A percentile compares a stretch with the other conserved stretches of the same genome.
These are phyloP conservation scores for Hypoxylon sp. DNA, from an alignment of 2,329 filamentous ascomycete species.

Conservation along the genomic window DNA sequence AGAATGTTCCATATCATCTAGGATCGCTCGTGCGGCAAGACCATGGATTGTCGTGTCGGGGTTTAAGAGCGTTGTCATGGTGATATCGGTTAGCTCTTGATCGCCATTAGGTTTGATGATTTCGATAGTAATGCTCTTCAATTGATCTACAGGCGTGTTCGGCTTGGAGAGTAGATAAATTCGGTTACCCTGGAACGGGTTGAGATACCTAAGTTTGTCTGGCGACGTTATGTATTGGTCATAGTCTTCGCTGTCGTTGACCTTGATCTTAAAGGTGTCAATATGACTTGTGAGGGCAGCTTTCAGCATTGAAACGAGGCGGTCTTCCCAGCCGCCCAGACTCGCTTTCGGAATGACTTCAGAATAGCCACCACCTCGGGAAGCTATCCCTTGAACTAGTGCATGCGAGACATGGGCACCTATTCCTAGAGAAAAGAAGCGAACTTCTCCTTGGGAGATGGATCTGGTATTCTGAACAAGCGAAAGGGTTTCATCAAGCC, in stretches of 20 bases:
- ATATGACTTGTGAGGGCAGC: conserved; percentile 36
- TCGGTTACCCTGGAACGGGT: conserved; percentile 29
- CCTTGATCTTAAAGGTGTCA: conserved; percentile 12
- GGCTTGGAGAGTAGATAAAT: conserved; percentile 35
- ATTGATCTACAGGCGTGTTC: background rate
- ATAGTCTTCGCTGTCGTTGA: conserved; percentile 10
- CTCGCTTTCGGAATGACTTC: conserved; percentile 46
- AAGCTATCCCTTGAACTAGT: conserved; percentile 71
- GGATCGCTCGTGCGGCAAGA: conserved; percentile 28
- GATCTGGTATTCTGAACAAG: conserved; percentile 62
- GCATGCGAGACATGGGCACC: conserved; percentile 68
- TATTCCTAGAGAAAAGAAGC: conserved; percentile 72
- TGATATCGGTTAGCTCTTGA: background rate
- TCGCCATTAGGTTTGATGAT: conserved; percentile 10
- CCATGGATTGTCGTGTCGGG: conserved; percentile 26
- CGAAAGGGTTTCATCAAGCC: conserved; percentile 63
- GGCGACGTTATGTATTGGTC: conserved; percentile 29
- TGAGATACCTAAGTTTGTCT: conserved; percentile 18
- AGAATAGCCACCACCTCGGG: conserved; percentile 69
- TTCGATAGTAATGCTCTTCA: background rate
- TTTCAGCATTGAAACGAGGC: conserved; percentile 38
- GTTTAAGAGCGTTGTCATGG: background rate
- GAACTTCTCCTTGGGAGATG: conserved; percentile 60
- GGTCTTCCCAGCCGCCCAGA: conserved; percentile 35
- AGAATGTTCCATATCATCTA: conserved; percentile 27